Conservation (phyloP, 164 flowering plant species). For the Chimonanthus praecox region DNA sequence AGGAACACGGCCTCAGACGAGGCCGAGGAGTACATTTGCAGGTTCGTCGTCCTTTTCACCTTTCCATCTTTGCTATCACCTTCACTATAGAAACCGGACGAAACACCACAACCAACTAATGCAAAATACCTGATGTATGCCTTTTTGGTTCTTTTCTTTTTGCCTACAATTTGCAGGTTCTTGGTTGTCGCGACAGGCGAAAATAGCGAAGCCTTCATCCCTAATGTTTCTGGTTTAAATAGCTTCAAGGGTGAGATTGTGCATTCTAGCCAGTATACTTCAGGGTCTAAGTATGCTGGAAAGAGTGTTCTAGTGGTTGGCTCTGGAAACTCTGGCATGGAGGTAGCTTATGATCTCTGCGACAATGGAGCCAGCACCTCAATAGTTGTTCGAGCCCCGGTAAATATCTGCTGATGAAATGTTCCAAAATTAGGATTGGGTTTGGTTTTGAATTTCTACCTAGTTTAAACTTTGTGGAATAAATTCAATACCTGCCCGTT, state of each 20-base stretch:
- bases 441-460: no score
- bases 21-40: conserved; percentile 26
- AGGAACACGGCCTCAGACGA: conserved; percentile 2
- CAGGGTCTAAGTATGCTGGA: conserved; percentile 28
- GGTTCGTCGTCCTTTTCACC: not conserved
- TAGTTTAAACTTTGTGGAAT: no score
- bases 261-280: conserved; percentile 40
- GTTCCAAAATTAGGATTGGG: not conserved
- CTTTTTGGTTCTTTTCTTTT: no score
- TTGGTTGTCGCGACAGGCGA: conserved; percentile 67
- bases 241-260: conserved; percentile 32
- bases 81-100: no score
- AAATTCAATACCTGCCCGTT: no score
- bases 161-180: conserved; percentile 10
- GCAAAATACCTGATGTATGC: no score
- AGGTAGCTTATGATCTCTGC: conserved; percentile 46
- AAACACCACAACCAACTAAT: no score
- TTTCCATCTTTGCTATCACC: no score
- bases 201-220: conserved; percentile 26
- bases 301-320: conserved; percentile 65
- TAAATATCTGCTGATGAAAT: not conserved
- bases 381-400: conserved; percentile 13
- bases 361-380: conserved; percentile 43
- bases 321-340: conserved; percentile 76
- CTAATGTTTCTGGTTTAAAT: conserved; percentile 36